A percentile compares a stretch with the other conserved stretches of the same genome.
Evolutionary conservation across 257 asterid species (phyloP).

Genomic region (Penstemon barbatus): DNA sequence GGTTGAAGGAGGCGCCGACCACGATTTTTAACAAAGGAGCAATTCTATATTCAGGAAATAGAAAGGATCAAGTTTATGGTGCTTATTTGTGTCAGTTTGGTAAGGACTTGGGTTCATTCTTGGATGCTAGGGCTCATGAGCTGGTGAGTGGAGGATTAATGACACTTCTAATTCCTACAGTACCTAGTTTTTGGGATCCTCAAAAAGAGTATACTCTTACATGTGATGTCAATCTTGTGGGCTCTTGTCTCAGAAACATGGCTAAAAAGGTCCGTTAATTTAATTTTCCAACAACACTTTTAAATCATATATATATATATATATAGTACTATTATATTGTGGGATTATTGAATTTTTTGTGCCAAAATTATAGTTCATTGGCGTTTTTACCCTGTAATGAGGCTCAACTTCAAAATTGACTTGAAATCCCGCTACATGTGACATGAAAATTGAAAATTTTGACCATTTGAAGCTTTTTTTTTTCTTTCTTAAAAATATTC

Average conservation of each 20-base stretch:
- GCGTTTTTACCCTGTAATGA: too few species aligned
- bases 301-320: too few species aligned
- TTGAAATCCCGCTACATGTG: too few species aligned
- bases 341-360: too few species aligned
- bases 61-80: conserved; percentile 24
- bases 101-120: conserved; percentile 27
- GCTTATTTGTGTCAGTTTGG: conserved; percentile 31
- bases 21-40: conserved; percentile 35
- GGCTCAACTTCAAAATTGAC: too few species aligned
- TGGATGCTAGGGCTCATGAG: conserved; percentile 32
- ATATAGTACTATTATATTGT: too few species aligned
- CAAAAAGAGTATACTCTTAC: conserved; percentile 6
- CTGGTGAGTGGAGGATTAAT: conserved; percentile 38
- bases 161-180: conserved; percentile 35
- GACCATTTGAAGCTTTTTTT: too few species aligned
- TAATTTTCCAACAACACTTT: background rate
- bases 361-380: too few species aligned
- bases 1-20: conserved; percentile 35
- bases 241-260: conserved; percentile 37
- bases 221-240: background rate
- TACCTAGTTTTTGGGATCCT: conserved; percentile 12
- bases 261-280: conserved; percentile 34
- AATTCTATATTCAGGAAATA: conserved; percentile 18
- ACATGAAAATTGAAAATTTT: too few species aligned
- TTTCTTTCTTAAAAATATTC: too few species aligned